These are phyloP conservation scores for Trypanosoma conorhini DNA, from an alignment of 208 protist species.

Conservation along the genomic window DNA sequence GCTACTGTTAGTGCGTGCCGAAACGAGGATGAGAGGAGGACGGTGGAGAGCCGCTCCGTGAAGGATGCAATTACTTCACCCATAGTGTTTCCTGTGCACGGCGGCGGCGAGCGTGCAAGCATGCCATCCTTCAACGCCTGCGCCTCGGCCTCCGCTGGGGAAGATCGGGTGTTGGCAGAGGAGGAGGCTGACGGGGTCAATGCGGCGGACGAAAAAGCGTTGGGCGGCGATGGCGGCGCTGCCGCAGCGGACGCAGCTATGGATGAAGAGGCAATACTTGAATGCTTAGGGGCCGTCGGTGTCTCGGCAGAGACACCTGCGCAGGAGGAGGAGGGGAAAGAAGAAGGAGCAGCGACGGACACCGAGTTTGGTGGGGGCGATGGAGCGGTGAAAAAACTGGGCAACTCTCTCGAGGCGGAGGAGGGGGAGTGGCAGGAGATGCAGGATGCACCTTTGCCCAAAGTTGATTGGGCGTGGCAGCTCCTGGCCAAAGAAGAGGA, in stretches of 20 bases:
- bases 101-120: neutral
- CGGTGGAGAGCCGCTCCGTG: neutral
- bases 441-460: neutral
- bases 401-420: neutral
- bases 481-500: constrained; percentile 1
- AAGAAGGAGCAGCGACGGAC: neutral
- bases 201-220: neutral
- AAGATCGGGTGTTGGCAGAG: neutral
- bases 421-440: neutral
- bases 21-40: neutral
- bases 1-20: neutral
- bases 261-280: constrained; percentile 4
- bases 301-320: neutral
- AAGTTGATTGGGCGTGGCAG: neutral
- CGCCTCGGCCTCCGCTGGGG: neutral
- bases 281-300: neutral
- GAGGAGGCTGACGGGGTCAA: neutral
- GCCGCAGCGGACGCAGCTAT: neutral
- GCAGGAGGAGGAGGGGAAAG: neutral
- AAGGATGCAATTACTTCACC: constrained; percentile 21
- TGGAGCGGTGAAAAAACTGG: neutral
- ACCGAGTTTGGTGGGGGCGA: neutral
- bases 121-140: neutral
- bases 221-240: neutral
- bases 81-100: neutral